Base-by-base conservation (phyloP, 2,329 filamentous ascomycete species). In the Pleoardoris graminearum region DNA sequence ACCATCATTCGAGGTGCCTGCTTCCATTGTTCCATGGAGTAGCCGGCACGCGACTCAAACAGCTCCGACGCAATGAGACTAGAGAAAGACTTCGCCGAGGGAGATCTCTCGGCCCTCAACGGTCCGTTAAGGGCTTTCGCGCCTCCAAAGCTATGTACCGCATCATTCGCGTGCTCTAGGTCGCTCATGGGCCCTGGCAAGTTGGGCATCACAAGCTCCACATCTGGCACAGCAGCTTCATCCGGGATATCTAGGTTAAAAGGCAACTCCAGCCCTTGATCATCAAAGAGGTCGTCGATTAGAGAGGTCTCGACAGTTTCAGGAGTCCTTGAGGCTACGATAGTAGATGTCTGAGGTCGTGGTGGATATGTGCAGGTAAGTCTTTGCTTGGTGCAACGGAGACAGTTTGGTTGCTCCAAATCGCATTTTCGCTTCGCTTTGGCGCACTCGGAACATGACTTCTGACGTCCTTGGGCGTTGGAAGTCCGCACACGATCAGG, bases 371-470 rank as follows among this genome's bases (percentile, higher is more conserved):
- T 62, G 66, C 83, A 85, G 0, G 63, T 44, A 1, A 84, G 65
- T 1, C 70, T 68, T 23, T 81, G 76, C 50, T 78, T 77, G 0
- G 69, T 63, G 61, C 83, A 86, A 37, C 83, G 76, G 14, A 77
- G 67, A 59, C 83, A 86, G 11, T 75, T 63, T 1, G 82, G 83
- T 12, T 76, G 63, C 16, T 74, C 75, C 32, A 80, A 76, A 57
- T 82, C 80, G 64, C 83, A 85, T 42, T 79, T 79, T 12, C 83
- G 77, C 66, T 85, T 85, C 21, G 82, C 77, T 59, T 77, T 79
- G 42, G 78, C 82, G 69, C 83, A 85, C 22, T 79, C 77, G 3
- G 76, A 71, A 60, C 83, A 86, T 3, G 83, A 81, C 68, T 83
- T 85, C 41, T 82, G 79, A 21, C 69, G 50, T 5, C 67, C 62